Conservation (phyloP, 331 rosid species). For the Dryas integrifolia region DNA sequence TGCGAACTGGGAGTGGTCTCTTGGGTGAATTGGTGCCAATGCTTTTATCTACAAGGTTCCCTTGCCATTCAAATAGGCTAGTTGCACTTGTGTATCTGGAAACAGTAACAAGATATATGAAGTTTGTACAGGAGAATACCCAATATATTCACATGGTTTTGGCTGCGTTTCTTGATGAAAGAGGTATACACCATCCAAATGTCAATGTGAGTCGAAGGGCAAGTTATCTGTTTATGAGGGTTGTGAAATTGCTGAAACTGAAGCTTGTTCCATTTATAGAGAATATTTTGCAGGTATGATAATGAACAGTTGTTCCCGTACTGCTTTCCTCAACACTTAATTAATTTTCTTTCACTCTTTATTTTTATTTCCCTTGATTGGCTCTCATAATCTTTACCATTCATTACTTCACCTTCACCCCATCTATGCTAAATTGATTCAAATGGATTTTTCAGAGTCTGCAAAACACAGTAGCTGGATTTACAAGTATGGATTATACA, state of each 20-base stretch:
- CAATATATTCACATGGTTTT: conserved; percentile 75
- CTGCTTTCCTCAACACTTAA: not conserved
- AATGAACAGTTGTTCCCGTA: conserved; percentile 18
- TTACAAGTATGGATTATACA: conserved; percentile 59
- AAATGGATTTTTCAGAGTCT: conserved; percentile 57
- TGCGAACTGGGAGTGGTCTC: conserved; percentile 61
- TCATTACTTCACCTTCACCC: conserved; percentile 13
- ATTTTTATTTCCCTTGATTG: conserved; percentile 7
- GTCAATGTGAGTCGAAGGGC: conserved; percentile 84
- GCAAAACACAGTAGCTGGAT: conserved; percentile 63
- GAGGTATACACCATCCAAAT: conserved; percentile 90
- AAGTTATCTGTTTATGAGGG: conserved; percentile 90
- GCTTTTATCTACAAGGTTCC: conserved; percentile 77
- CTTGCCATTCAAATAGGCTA: conserved; percentile 87
- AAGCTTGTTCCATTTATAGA: conserved; percentile 85
- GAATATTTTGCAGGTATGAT: conserved; percentile 80
- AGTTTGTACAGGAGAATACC: conserved; percentile 75
- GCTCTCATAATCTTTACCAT: conserved; percentile 20
- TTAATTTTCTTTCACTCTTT: conserved; percentile 4
- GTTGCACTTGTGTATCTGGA: conserved; percentile 94
- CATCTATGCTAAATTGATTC: not conserved
- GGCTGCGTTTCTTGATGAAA: conserved; percentile 90
- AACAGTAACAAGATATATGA: conserved; percentile 75
- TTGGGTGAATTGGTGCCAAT: conserved; percentile 68
- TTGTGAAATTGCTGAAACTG: conserved; percentile 79